A percentile compares a stretch with the other conserved stretches of the same genome.
Evolutionary conservation across 2,329 filamentous ascomycete genomes (phyloP).

Genomic region (Fusarium anguioides): DNA sequence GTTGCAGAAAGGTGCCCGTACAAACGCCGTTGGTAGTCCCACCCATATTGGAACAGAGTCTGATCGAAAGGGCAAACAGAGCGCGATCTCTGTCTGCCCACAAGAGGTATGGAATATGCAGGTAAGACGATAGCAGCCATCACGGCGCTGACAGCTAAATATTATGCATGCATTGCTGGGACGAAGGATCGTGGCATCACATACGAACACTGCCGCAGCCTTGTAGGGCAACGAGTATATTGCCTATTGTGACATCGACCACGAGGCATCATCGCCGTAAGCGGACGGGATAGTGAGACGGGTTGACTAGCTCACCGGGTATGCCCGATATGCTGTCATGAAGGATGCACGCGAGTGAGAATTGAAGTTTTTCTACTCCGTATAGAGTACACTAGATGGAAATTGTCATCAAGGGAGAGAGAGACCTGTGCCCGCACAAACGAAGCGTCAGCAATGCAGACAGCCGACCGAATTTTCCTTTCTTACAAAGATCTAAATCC

Average conservation of each 20-base stretch:
- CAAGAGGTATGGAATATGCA: constrained; percentile 8
- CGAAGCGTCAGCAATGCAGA: constrained; percentile 20
- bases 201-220: constrained; percentile 9
- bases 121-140: constrained; percentile 12
- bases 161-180: constrained; percentile 1
- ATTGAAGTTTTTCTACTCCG: neutral
- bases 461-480: neutral
- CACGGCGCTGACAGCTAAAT: constrained; percentile 5
- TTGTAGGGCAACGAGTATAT: constrained; percentile 22
- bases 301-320: constrained; percentile 15
- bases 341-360: constrained; percentile 6
- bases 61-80: neutral
- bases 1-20: constrained; percentile 10
- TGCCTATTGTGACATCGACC: constrained; percentile 10
- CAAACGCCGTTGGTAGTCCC: constrained; percentile 15
- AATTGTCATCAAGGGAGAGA: constrained; percentile 1
- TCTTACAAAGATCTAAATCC: constrained; percentile 8
- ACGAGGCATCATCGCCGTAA: constrained; percentile 15
- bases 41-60: constrained; percentile 7
- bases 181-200: constrained; percentile 20
- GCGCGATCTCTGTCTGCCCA: constrained; percentile 8
- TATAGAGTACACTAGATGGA: neutral
- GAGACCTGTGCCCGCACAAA: constrained; percentile 7
- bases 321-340: constrained; percentile 25
- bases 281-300: constrained; percentile 1